A percentile compares a stretch with the other conserved stretches of the same genome.
These are phyloP conservation scores for Boletus sp. DNA, from an alignment of 768 basidiomycete genomes.

Conservation along the genomic window DNA sequence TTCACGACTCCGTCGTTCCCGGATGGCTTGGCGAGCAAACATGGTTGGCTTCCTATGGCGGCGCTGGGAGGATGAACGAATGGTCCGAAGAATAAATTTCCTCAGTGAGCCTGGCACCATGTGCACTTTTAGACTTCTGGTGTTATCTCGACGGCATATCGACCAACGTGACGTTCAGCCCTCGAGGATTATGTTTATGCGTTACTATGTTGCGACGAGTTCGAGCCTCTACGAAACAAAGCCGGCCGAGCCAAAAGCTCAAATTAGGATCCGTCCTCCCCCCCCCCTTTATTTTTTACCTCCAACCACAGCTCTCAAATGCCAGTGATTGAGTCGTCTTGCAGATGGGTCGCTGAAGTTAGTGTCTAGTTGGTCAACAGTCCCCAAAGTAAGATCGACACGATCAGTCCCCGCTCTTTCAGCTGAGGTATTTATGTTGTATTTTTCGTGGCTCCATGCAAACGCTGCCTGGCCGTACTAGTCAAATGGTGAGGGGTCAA, in stretches of 20 bases:
- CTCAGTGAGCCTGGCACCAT: background rate
- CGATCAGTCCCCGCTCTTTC: conserved; percentile 2
- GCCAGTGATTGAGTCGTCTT: too few relatives aligned
- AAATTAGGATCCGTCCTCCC: too few relatives aligned
- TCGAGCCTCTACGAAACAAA: too few relatives aligned
- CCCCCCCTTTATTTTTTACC: too few relatives aligned
- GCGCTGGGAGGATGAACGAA: background rate
- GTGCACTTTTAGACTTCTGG: background rate
- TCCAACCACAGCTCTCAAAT: too few relatives aligned
- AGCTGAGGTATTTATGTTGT: conserved; percentile 1
- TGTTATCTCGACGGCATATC: background rate
- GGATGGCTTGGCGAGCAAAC: background rate
- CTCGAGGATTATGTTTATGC: too few relatives aligned
- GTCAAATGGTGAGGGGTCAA: background rate
- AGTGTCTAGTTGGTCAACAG: background rate
- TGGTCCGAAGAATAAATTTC: background rate
- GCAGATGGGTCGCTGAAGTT: background rate
- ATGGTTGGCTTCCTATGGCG: background rate
- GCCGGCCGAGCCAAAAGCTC: too few relatives aligned
- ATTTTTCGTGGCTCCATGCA: background rate
- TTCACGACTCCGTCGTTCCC: background rate
- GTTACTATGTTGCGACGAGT: too few relatives aligned
- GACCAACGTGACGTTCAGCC: background rate
- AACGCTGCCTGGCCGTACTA: background rate
- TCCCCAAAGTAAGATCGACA: background rate